Conservation (phyloP, 1,139 yeast genomes). For the Spathaspora sp. region DNA sequence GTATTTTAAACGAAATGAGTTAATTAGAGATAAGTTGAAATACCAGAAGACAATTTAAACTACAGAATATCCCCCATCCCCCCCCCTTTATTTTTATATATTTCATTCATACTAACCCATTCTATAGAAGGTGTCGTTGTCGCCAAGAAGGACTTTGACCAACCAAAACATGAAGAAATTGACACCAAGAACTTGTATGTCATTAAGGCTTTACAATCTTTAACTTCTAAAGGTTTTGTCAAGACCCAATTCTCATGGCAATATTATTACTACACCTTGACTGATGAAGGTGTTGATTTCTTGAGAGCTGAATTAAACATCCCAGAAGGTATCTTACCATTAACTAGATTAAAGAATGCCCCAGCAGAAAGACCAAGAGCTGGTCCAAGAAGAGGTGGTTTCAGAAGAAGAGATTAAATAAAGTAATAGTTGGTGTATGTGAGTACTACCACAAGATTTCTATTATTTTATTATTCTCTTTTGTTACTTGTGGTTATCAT, state of each 20-base stretch:
- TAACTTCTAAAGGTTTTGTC: constrained; percentile 98
- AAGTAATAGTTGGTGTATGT: constrained; percentile 4
- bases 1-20: no score
- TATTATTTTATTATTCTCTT: background rate
- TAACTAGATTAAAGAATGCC: constrained; percentile 95
- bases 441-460: background rate
- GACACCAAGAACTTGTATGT: constrained; percentile 97
- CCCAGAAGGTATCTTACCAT: constrained; percentile 98
- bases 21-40: no score
- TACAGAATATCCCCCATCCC: background rate
- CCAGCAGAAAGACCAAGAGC: constrained; percentile 79
- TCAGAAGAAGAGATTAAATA: constrained; percentile 46
- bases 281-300: constrained; percentile 99
- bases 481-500: background rate
- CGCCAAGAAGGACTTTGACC: constrained; percentile 98
- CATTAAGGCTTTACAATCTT: constrained; percentile 99
- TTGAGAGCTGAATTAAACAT: constrained; percentile 97
- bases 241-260: constrained; percentile 99
- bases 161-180: constrained; percentile 96
- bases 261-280: constrained; percentile 99
- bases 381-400: constrained; percentile 38
- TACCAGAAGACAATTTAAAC: no score
- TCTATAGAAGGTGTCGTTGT: constrained; percentile 94
- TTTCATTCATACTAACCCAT: constrained; percentile 28
- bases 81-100: background rate